Evolutionary conservation across 495 filamentous ascomycete species (phyloP).

Genomic region (Jackrogersella minutella): DNA sequence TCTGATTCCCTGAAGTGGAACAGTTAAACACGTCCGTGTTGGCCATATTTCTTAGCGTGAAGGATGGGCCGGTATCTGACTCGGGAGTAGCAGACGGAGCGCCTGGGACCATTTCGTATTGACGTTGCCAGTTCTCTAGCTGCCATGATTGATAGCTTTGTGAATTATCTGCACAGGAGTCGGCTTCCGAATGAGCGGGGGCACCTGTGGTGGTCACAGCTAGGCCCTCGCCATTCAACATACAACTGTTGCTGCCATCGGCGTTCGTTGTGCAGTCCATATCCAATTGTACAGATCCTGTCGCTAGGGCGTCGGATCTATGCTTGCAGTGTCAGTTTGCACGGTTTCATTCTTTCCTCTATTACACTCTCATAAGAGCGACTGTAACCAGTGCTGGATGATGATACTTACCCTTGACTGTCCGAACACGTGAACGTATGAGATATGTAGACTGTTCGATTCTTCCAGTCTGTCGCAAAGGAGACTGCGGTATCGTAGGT

Average conservation of each 20-base stretch:
- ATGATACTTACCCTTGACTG: constrained; percentile 43
- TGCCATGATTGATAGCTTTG: constrained; percentile 50
- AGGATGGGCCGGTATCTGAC: constrained; percentile 48
- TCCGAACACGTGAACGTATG: constrained; percentile 52
- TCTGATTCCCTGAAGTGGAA: constrained; percentile 25
- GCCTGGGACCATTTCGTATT: constrained; percentile 42
- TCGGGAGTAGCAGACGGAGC: constrained; percentile 17
- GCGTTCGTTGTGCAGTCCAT: constrained; percentile 43
- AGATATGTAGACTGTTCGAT: constrained; percentile 46
- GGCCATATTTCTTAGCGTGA: constrained; percentile 44
- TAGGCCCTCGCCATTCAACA: constrained; percentile 33
- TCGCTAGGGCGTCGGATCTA: constrained; percentile 47
- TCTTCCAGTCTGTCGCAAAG: constrained; percentile 51
- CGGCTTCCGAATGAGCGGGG: constrained; percentile 10
- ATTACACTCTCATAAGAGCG: neutral
- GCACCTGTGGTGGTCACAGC: constrained; percentile 35
- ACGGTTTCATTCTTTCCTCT: neutral
- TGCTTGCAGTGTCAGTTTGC: neutral
- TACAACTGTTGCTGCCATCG: constrained; percentile 39
- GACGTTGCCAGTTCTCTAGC: constrained; percentile 47
- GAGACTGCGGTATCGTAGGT: constrained; percentile 47
- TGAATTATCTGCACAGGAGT: constrained; percentile 40
- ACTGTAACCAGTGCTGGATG: neutral
- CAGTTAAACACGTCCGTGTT: constrained; percentile 44
- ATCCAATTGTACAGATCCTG: constrained; percentile 43